Evolutionary conservation across 257 asterid species (phyloP), one percentile per base, ranked within the genome.

Genomic region (Buddleja alternifolia): DNA sequence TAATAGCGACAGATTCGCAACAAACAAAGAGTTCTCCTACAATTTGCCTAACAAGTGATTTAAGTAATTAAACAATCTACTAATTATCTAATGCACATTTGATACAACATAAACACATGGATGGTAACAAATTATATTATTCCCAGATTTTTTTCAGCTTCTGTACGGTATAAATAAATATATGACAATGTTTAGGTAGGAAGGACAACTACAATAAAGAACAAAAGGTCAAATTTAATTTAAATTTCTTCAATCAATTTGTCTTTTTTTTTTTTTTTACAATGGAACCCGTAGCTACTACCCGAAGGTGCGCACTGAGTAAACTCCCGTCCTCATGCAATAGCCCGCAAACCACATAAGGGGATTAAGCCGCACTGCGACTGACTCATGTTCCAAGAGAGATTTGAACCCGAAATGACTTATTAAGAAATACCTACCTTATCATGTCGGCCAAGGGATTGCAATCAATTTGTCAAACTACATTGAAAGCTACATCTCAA

Each of bases 101-200:
- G 59, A 41, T 60, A 21, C 0, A 34, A 78, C 46, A 67, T 1
- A 52, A 60, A 47, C 41, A 74, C 66, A 52, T 51, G 67, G 45
- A 48, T 63, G 44, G 15, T 14, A 56, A 50, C 59, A 60, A 73
- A 48, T 63, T 14, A 60, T 53, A 61, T 70, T 53, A 61, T 70
- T 70, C 19, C 59, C 52, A 42, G 57, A 71, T 71, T 21, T 48
- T 65, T 57, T 12, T 34, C 54, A 51, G 36, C 63, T 16, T 20
- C 4, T 32, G 16, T 21, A 25, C 36, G 50, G 36, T 40, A 36
- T 20, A 25, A 48, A 12, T 14, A 15, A 25, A 46, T 19, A 69
- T 32, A 45, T n/a, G n/a, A n/a, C n/a, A 9, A 10, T 8, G 10
- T n/a, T 21, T 17, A 25, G 16, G 40, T 29, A 32, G 42, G 41